Evolutionary conservation across 2,329 filamentous ascomycete species (phyloP), one percentile per base, ranked within the genome.

Genomic region (Kalmusia sp.): DNA sequence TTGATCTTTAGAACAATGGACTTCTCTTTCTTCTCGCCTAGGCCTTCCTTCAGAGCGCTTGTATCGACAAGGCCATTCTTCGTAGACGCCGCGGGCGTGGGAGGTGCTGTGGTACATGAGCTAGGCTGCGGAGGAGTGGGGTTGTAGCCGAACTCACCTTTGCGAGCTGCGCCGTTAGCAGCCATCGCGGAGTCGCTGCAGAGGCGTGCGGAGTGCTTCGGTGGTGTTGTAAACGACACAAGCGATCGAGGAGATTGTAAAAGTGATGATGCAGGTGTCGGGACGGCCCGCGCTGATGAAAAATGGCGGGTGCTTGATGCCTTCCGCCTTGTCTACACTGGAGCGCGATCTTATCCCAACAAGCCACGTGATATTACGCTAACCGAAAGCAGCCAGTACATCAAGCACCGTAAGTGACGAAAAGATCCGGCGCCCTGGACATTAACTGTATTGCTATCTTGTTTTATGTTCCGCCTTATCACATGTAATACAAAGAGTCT

Each of bases 1-100:
- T 87, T 90, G 19, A 91, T 57, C 57, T 74, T 76, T 45, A 76
- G 52, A 3, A 69, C 74, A 33, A 75, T 61, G 2, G 63, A 49
- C 61, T 77, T 78, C 55, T 74, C 72, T 33, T 76, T 74, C 54
- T 77, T 75, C 41, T 74, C 67, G 21, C 64, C 69, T n/a, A 77
- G 59, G 3, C 64, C 56, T 5, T 66, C 64, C 54, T 74, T 72
- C 19, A 74, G 64, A 9, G 66, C 55, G 51, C 54, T 60, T 12
- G 54, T 49, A 45, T 73, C 67, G 28, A 74, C 52, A 6, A 75
- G 57, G 22, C 70, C 57, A 34, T 61, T 55, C 47, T 65, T 65
- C 15, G 59, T 55, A 19, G 64, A 52, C 33, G 67, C 55, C 22
- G 59, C 52, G 17, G 59, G 48, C 48, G 64, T 57, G 60, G 64